These are phyloP conservation scores for Mollisiaceae sp. DNA, from an alignment of 2,329 filamentous ascomycete species.

Conservation along the genomic window DNA sequence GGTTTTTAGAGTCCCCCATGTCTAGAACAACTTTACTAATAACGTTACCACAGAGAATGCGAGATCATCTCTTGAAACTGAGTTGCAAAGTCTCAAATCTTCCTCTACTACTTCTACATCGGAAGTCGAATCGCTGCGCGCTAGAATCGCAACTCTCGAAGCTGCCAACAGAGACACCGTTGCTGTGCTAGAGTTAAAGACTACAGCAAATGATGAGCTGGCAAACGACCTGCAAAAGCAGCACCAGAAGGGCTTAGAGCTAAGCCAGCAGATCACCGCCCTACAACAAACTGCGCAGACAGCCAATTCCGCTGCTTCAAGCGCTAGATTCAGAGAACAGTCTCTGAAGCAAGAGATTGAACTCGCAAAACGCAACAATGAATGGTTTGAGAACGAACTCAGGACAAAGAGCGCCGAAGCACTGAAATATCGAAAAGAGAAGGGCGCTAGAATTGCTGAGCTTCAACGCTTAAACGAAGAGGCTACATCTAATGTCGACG, in stretches of 20 bases:
- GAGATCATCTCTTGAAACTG: conserved; percentile 76
- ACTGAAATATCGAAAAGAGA: conserved; percentile 91
- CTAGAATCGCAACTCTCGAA: conserved; percentile 85
- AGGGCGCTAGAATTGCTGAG: conserved; percentile 85
- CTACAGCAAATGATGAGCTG: conserved; percentile 81
- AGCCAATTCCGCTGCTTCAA: conserved; percentile 78
- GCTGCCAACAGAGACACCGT: conserved; percentile 91
- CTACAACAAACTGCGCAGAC: conserved; percentile 85
- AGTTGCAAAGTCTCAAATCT: conserved; percentile 79
- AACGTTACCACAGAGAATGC: conserved; percentile 66
- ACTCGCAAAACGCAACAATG: conserved; percentile 84
- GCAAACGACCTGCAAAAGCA: conserved; percentile 86
- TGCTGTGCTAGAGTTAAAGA: conserved; percentile 87
- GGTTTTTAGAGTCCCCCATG: conserved; percentile 30
- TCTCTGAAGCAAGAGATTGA: conserved; percentile 89
- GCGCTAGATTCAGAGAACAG: conserved; percentile 88
- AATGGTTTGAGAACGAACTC: conserved; percentile 91
- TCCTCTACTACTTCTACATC: conserved; percentile 75
- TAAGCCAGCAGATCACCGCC: conserved; percentile 80
- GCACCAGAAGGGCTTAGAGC: conserved; percentile 84
- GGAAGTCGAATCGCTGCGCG: conserved; percentile 76
- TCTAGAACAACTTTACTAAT: conserved; percentile 23
- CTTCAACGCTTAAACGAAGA: conserved; percentile 91
- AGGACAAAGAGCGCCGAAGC: conserved; percentile 89
- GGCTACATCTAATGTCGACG: conserved; percentile 75